These are phyloP conservation scores for Scheffersomyces stambukii DNA, from an alignment of 1,139 yeast genomes.

Conservation along the genomic window DNA sequence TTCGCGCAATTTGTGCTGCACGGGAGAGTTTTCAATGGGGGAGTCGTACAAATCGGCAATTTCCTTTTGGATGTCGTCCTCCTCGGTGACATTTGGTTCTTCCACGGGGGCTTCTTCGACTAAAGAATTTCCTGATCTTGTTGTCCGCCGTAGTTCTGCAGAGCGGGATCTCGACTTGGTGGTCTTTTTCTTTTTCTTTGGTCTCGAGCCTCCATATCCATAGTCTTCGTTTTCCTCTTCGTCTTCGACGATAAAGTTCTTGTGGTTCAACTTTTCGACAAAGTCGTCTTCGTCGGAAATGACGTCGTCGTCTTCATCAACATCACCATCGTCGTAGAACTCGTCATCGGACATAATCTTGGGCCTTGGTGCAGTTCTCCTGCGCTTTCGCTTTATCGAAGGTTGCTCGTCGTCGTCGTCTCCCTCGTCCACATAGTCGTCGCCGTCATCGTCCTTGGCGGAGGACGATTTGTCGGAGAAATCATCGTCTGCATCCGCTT, in stretches of 20 bases:
- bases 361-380: conserved; percentile 7
- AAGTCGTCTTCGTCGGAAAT: conserved; percentile 32
- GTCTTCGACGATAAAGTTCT: conserved; percentile 35
- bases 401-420: conserved; percentile 29
- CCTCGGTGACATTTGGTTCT: conserved; percentile 27
- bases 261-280: conserved; percentile 15
- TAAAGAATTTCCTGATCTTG: conserved; percentile 10
- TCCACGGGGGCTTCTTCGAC: conserved; percentile 14
- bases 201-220: conserved; percentile 16
- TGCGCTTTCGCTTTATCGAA: conserved; percentile 12
- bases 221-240: conserved; percentile 18
- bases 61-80: conserved; percentile 45
- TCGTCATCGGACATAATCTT: conserved; percentile 15
- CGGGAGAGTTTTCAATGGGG: conserved; percentile 46
- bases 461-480: conserved; percentile 6
- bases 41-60: conserved; percentile 51
- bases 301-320: conserved; percentile 26
- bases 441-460: conserved; percentile 10
- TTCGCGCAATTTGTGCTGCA: conserved; percentile 67
- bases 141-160: conserved; percentile 15
- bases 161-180: conserved; percentile 24
- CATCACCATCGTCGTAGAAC: conserved; percentile 19
- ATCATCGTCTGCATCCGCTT: conserved; percentile 9
- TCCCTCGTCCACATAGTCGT: conserved; percentile 15
- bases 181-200: conserved; percentile 13